Conservation (phyloP, 768 basidiomycete species). For the Mycena maculata region DNA sequence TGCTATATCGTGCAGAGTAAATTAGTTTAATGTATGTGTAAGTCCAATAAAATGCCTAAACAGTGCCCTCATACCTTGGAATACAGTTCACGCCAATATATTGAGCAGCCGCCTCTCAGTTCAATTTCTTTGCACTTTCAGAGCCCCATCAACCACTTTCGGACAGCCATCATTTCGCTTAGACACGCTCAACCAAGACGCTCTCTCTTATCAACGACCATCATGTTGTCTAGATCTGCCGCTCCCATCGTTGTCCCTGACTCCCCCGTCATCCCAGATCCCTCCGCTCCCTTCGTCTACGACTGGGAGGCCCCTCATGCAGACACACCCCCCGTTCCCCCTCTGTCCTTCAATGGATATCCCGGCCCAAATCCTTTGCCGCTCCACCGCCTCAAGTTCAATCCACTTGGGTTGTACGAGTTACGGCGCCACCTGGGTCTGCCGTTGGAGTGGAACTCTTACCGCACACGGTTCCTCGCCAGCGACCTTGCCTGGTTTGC, state of each 20-base stretch:
- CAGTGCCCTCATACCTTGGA: no score
- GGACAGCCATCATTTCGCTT: no score
- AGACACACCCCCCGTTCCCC: background rate
- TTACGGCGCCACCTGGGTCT: background rate
- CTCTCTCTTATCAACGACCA: background rate
- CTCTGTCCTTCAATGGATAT: background rate
- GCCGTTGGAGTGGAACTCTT: background rate
- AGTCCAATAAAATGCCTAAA: no score
- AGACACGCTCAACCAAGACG: background rate
- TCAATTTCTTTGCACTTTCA: no score
- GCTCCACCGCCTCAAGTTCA: background rate
- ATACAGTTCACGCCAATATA: no score
- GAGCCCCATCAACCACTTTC: no score
- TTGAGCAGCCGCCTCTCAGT: no score
- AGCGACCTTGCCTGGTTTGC: constrained; percentile 9
- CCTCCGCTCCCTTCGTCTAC: background rate
- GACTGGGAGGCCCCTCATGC: background rate
- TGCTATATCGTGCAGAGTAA: no score
- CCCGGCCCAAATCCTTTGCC: background rate
- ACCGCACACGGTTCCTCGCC: background rate
- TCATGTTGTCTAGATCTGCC: no score
- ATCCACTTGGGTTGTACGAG: background rate
- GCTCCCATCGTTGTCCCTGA: background rate
- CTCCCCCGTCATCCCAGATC: background rate
- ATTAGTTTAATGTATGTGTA: no score